These are phyloP conservation scores for Biancaea sappan DNA, from an alignment of 306 rosid species.

Conservation along the genomic window DNA sequence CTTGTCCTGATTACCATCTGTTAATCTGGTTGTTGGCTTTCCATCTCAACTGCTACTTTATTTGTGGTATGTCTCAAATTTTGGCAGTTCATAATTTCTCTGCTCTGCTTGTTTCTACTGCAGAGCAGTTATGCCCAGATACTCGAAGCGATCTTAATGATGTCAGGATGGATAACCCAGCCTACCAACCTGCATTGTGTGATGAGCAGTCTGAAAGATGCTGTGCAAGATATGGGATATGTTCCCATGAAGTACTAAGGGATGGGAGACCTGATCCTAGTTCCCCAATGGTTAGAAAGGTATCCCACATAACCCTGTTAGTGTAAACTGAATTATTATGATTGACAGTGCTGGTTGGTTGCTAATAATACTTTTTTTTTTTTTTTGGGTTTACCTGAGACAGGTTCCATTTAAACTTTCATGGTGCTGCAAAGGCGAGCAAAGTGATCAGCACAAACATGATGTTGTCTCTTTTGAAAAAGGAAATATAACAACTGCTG, in stretches of 20 bases:
- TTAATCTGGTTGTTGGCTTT: constrained; percentile 17
- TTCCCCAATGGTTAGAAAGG: constrained; percentile 70
- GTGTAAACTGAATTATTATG: constrained; percentile 20
- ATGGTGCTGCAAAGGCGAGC: constrained; percentile 87
- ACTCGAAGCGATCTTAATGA: constrained; percentile 37
- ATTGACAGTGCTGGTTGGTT: background rate
- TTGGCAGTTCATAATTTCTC: constrained; percentile 11
- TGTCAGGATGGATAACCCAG: constrained; percentile 38
- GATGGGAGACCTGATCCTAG: constrained; percentile 59
- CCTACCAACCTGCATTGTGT: constrained; percentile 35
- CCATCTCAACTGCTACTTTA: constrained; percentile 14
- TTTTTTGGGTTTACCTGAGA: constrained; percentile 25
- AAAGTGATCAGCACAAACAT: constrained; percentile 88
- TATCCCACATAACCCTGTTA: constrained; percentile 24
- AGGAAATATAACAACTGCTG: constrained; percentile 96
- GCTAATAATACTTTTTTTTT: background rate
- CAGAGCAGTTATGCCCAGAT: constrained; percentile 56
- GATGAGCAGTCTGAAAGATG: constrained; percentile 45
- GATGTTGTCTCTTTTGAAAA: constrained; percentile 91
- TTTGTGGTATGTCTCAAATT: constrained; percentile 7
- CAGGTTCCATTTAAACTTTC: constrained; percentile 94
- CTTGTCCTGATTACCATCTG: constrained; percentile 5
- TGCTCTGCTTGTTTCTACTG: constrained; percentile 32
- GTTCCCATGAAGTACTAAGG: constrained; percentile 87
- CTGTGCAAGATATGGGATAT: constrained; percentile 81